Percentiles rank a stretch among this genome's conserved stretches.
phyloP scores from a whole-genome alignment of 2,329 filamentous ascomycete species.

The Xylariales sp. region DNA sequence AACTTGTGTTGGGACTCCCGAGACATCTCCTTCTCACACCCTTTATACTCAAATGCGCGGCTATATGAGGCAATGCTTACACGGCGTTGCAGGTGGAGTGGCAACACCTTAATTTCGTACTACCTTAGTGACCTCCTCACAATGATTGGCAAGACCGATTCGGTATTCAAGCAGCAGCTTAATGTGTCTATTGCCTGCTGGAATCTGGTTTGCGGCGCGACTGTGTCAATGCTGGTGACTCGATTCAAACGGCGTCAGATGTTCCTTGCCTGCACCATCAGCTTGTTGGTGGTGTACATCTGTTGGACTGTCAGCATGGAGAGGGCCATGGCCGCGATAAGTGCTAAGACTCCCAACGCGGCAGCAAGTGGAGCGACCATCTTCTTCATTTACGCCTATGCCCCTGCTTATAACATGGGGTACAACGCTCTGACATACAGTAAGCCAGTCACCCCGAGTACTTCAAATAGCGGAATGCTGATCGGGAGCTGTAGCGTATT shows the following conservation, averaged over 20 bases:
- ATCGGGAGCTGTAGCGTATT: constrained; percentile 34
- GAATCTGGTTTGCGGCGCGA: constrained; percentile 37
- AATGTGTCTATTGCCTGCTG: constrained; percentile 41
- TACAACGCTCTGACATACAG: constrained; percentile 63
- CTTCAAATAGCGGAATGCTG: not conserved
- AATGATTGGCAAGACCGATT: constrained; percentile 39
- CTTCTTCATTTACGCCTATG: constrained; percentile 58
- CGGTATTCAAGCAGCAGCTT: constrained; percentile 39
- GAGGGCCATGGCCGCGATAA: constrained; percentile 28
- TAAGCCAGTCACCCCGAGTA: constrained; percentile 23
- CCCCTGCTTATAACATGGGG: constrained; percentile 58
- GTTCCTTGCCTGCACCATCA: constrained; percentile 35
- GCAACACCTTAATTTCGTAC: constrained; percentile 43
- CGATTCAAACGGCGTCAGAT: constrained; percentile 31
- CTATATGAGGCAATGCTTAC: too few species aligned
- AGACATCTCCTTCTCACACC: too few species aligned
- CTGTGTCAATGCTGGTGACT: constrained; percentile 36
- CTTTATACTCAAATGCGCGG: too few species aligned
- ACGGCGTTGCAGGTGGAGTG: too few species aligned
- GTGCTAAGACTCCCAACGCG: constrained; percentile 16
- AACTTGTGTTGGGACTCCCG: too few species aligned
- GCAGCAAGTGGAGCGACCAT: constrained; percentile 31
- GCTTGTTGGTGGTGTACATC: constrained; percentile 43
- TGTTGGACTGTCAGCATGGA: constrained; percentile 46
- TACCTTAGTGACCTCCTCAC: constrained; percentile 37